Evolutionary conservation across 1,284 basidiomycete genomes (phyloP).

Genomic region (Sporisorium exsertum): DNA sequence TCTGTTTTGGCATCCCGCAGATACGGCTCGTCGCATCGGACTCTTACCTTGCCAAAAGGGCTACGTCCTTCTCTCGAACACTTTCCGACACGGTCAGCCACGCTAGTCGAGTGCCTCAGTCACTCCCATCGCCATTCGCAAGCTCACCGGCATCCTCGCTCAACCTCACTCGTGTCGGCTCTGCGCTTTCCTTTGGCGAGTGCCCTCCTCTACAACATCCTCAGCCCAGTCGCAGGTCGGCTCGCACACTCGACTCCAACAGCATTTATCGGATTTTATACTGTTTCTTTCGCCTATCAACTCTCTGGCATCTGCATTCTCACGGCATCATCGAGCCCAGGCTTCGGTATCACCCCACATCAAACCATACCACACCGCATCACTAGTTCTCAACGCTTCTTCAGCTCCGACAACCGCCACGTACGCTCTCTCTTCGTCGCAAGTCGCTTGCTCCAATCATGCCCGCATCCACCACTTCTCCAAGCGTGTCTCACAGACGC

Average conservation of each 20-base stretch:
- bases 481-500: constrained; percentile 12
- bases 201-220: background rate
- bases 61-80: too few species aligned
- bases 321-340: too few species aligned
- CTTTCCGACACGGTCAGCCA: too few species aligned
- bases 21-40: background rate
- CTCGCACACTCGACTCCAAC: background rate
- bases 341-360: too few species aligned
- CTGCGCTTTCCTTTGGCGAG: background rate
- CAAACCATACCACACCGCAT: background rate
- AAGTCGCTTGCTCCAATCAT: constrained; percentile 2
- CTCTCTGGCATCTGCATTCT: background rate
- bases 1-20: background rate
- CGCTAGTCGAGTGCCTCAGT: too few species aligned
- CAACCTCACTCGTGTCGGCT: too few species aligned
- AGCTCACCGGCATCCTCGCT: too few species aligned
- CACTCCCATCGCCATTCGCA: too few species aligned
- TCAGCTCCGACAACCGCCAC: background rate
- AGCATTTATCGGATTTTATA: background rate
- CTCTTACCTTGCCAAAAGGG: too few species aligned
- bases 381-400: background rate
- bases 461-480: constrained; percentile 10
- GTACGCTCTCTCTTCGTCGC: background rate
- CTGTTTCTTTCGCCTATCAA: background rate
- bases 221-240: constrained; percentile 27